These are phyloP conservation scores for Termitomyces sp. DNA, from an alignment of 768 basidiomycete species.

Conservation along the genomic window DNA sequence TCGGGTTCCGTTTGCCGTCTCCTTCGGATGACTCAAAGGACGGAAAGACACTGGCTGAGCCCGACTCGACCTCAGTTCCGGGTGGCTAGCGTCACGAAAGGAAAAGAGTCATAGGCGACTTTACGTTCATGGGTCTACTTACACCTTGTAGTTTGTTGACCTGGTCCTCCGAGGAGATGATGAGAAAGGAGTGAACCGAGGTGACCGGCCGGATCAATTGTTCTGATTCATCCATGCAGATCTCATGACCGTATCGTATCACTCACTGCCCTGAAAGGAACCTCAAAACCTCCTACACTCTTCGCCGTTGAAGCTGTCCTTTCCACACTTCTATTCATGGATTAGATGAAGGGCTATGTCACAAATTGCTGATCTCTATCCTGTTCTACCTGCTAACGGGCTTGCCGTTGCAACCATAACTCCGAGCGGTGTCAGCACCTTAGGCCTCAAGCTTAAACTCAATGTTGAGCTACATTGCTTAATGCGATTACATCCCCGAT, in stretches of 20 bases:
- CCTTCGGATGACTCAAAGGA: not conserved
- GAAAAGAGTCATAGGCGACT: not conserved
- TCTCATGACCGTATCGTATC: not conserved
- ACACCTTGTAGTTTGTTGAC: not conserved
- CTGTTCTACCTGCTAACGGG: not conserved
- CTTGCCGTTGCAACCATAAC: not conserved
- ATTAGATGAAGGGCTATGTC: not conserved
- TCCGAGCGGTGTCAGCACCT: not conserved
- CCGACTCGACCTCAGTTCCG: not conserved
- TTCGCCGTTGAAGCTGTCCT: not conserved
- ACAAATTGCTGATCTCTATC: not conserved
- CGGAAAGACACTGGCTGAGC: not conserved
- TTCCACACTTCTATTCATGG: not conserved
- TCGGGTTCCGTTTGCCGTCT: not conserved
- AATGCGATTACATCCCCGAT: not conserved
- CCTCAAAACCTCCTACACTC: not conserved
- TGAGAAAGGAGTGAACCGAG: not conserved
- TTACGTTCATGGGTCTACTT: not conserved
- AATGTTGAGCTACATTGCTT: not conserved
- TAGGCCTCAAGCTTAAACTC: not conserved
- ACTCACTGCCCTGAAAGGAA: not conserved
- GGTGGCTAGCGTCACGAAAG: not conserved
- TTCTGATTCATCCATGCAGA: not conserved
- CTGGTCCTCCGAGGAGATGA: slow-evolving; percentile 1
- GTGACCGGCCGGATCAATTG: slow-evolving; percentile 1